Evolutionary conservation across 352 stramenopile genomes (phyloP).

Genomic region (Phytophthora agathidicida): DNA sequence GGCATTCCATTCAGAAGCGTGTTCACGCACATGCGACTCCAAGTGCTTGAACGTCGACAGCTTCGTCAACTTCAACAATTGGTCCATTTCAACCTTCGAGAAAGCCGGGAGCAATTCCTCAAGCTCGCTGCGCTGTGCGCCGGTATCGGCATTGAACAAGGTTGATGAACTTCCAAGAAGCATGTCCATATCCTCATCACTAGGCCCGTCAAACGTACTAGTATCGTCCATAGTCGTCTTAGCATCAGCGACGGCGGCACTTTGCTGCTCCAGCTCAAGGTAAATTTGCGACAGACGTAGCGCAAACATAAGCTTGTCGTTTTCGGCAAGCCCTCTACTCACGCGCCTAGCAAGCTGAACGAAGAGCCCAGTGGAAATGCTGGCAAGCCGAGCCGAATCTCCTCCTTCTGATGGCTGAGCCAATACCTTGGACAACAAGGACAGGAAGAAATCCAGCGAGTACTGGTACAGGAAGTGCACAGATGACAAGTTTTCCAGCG

Average conservation of each 20-base stretch:
- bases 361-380: slow-evolving; percentile 90
- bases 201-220: slow-evolving; percentile 60
- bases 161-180: slow-evolving; percentile 63
- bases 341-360: slow-evolving; percentile 92
- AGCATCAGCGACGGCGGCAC: slow-evolving; percentile 38
- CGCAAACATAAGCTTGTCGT: slow-evolving; percentile 99
- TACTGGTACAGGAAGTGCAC: slow-evolving; percentile 99
- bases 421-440: slow-evolving; percentile 95
- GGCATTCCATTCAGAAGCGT: slow-evolving; percentile 70
- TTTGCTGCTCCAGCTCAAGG: slow-evolving; percentile 76
- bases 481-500: slow-evolving; percentile 93
- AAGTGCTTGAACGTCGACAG: slow-evolving; percentile 85
- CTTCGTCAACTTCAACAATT: slow-evolving; percentile 82
- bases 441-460: slow-evolving; percentile 97
- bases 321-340: slow-evolving; percentile 93
- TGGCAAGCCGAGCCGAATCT: slow-evolving; percentile 53
- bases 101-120: slow-evolving; percentile 59
- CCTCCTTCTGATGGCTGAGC: slow-evolving; percentile 33
- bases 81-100: slow-evolving; percentile 75
- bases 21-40: slow-evolving; percentile 64
- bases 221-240: slow-evolving; percentile 31
- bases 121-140: slow-evolving; percentile 49
- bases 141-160: slow-evolving; percentile 52
- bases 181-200: slow-evolving; percentile 75
- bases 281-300: slow-evolving; percentile 95